Evolutionary conservation across 2,329 filamentous ascomycete species (phyloP).

Genomic region (Metarhizium anisopliae): DNA sequence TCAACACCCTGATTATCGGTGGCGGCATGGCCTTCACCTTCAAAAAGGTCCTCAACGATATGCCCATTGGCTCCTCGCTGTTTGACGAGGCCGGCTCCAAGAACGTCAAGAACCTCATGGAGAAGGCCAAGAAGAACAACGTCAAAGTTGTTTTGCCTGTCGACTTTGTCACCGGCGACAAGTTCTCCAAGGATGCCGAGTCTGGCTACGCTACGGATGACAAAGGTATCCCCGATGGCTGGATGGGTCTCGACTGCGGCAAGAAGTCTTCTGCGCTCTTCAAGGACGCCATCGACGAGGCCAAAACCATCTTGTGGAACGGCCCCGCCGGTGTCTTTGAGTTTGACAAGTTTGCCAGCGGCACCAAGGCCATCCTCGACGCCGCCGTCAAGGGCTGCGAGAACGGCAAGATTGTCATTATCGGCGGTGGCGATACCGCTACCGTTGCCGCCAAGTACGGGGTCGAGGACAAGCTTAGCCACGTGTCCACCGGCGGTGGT

Average conservation of each 20-base stretch:
- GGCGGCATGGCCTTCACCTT: slow-evolving; percentile 99
- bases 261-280: slow-evolving; percentile 81
- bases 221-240: slow-evolving; percentile 88
- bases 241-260: slow-evolving; percentile 96
- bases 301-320: slow-evolving; percentile 98
- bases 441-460: slow-evolving; percentile 97
- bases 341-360: slow-evolving; percentile 86
- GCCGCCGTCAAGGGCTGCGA: slow-evolving; percentile 74
- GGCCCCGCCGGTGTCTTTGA: slow-evolving; percentile 96
- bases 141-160: slow-evolving; percentile 92
- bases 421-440: slow-evolving; percentile 94
- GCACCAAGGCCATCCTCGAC: slow-evolving; percentile 87
- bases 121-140: slow-evolving; percentile 94
- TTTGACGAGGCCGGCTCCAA: slow-evolving; percentile 93
- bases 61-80: slow-evolving; percentile 82
- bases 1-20: slow-evolving; percentile 92
- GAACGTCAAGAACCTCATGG: slow-evolving; percentile 77
- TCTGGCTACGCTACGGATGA: slow-evolving; percentile 75
- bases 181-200: slow-evolving; percentile 79
- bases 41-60: slow-evolving; percentile 93
- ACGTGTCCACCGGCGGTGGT: slow-evolving; percentile 95
- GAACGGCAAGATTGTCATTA: slow-evolving; percentile 83
- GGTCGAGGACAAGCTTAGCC: slow-evolving; percentile 93
- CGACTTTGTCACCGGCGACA: slow-evolving; percentile 94
- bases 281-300: slow-evolving; percentile 75